A percentile compares a stretch with the other conserved stretches of the same genome.
phyloP scores from a whole-genome alignment of 192 early-diverging fungal species.

The Backusella parvicylindrica region DNA sequence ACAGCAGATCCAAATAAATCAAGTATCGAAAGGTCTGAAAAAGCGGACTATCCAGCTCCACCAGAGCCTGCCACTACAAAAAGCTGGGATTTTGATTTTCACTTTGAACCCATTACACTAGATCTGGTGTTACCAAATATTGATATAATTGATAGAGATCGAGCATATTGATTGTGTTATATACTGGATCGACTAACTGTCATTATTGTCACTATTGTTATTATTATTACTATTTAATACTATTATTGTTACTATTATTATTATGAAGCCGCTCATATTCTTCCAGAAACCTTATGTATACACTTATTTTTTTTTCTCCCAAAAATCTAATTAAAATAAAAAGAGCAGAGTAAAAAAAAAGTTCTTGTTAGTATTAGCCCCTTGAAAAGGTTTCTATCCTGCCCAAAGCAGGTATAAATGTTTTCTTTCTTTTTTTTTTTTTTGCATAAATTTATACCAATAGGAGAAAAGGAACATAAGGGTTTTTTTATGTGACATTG shows the following conservation, averaged over 20 bases:
- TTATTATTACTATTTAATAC: not conserved
- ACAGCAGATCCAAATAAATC: not conserved
- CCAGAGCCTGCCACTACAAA: not conserved
- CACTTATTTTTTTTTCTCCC: not conserved
- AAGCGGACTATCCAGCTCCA: not conserved
- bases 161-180: not conserved
- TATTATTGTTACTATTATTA: not conserved
- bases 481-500: not conserved
- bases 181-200: too few species aligned
- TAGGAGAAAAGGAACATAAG: not conserved
- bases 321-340: not conserved
- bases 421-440: not conserved
- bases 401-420: not conserved
- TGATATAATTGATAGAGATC: not conserved
- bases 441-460: not conserved
- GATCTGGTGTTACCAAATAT: not conserved
- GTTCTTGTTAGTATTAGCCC: not conserved
- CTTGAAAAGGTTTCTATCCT: not conserved
- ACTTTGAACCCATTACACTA: constrained; percentile 10
- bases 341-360: not conserved
- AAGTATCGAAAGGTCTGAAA: not conserved
- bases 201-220: not conserved
- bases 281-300: not conserved
- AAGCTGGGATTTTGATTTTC: not conserved
- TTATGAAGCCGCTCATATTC: not conserved